Conservation (phyloP, 805 yeast species). For the Yamadazyma laniorum region DNA sequence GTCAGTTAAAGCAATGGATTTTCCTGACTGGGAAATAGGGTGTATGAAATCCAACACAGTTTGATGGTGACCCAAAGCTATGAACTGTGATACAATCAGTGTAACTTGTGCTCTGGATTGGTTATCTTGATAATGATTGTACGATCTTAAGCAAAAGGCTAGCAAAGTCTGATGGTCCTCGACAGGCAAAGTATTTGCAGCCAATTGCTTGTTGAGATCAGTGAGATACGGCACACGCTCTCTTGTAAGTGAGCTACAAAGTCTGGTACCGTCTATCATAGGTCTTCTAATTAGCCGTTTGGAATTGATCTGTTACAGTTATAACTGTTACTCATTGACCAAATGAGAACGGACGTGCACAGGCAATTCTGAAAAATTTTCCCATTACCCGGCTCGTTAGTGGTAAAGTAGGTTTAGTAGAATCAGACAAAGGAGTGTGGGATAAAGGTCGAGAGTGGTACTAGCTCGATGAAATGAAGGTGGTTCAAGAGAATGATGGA, state of each 20-base stretch:
- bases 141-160: conserved; percentile 44
- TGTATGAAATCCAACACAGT: conserved; percentile 41
- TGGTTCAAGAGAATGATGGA: too few species aligned
- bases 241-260: conserved; percentile 33
- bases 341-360: conserved; percentile 1
- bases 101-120: conserved; percentile 45
- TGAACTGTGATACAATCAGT: conserved; percentile 27
- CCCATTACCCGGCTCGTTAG: conserved; percentile 9
- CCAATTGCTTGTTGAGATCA: conserved; percentile 17
- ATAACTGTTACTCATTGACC: conserved; percentile 1
- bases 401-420: too few species aligned
- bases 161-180: conserved; percentile 22
- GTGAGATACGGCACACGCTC: conserved; percentile 34
- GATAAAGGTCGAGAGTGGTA: too few species aligned
- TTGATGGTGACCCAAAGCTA: conserved; percentile 32
- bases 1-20: conserved; percentile 51
- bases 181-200: conserved; percentile 5
- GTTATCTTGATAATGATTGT: conserved; percentile 49
- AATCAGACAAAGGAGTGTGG: too few species aligned
- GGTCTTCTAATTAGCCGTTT: neutral
- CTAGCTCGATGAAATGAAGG: too few species aligned
- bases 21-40: conserved; percentile 7
- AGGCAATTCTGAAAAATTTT: conserved; percentile 7
- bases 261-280: conserved; percentile 6
- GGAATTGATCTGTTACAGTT: conserved; percentile 1